phyloP scores from a whole-genome alignment of 1,139 yeast species.

The Saccharomyces hybrid region DNA sequence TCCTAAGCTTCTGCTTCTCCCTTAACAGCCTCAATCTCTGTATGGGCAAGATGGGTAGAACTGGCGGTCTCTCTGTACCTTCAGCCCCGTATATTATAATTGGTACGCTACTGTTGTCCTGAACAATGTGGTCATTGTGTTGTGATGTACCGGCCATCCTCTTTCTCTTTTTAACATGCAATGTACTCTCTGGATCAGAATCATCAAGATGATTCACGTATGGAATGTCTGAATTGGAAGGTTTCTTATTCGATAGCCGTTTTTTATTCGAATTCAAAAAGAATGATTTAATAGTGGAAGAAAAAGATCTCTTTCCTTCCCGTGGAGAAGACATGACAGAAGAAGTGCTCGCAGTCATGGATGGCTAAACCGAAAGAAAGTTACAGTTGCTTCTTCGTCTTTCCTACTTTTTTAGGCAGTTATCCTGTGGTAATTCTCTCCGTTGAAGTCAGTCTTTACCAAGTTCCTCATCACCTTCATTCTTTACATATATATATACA shows the following conservation, averaged over 20 bases:
- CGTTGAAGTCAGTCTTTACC: not conserved
- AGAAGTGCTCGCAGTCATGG: not conserved
- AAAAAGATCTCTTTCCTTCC: constrained; percentile 17
- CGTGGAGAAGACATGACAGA: not conserved
- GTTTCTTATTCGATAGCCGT: not conserved
- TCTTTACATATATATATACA: not conserved
- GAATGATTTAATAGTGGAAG: constrained; percentile 21
- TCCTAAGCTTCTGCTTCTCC: constrained; percentile 20
- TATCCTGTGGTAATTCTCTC: not conserved
- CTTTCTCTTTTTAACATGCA: constrained; percentile 1
- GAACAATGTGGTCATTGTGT: not conserved
- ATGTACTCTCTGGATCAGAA: not conserved
- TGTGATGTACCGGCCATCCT: constrained; percentile 1
- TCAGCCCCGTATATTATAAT: constrained; percentile 10
- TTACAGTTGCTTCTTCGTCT: not conserved
- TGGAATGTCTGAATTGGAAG: not conserved
- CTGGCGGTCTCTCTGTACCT: constrained; percentile 23
- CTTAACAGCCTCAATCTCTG: constrained; percentile 26
- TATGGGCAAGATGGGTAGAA: constrained; percentile 27
- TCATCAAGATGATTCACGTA: not conserved
- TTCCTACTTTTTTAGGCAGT: not conserved
- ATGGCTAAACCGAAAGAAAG: not conserved
- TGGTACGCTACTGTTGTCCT: not conserved
- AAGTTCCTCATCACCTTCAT: not conserved
- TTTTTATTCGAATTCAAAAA: constrained; percentile 12